Base-by-base conservation (phyloP, 768 basidiomycete genomes). In the Harrya chromipes region DNA sequence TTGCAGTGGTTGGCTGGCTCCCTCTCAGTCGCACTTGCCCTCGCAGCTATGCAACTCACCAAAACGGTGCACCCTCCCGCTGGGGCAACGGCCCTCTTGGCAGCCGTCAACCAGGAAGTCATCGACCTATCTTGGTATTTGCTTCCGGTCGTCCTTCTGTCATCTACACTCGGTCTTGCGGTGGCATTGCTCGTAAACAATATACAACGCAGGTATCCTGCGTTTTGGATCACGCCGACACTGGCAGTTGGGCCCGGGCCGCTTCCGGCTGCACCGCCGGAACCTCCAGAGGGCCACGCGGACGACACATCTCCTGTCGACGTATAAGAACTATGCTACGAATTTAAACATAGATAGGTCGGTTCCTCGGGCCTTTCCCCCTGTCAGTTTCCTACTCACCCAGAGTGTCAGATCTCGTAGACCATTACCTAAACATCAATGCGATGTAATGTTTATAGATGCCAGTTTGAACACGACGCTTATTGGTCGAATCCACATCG, bases 21-120 rank as follows among this genome's bases (percentile, higher is more conserved):
- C 16, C 49, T 82, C 12, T 70, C 77, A 0, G 74, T 72, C 45
- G 74, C 74, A 1, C 54, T 66, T 14, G 46, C 74, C 20, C 59
- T 78, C 33, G 74, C 78, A 16, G 57, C 69, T 20, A 80, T 82
- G 81, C 77, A 80, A 54, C 65, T 81, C 43, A 78, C 78, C 9
- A 61, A 60, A 10, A 82, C 75, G 6, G 73, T 72, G 9, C 80
- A 81, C 57, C 81, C 80, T 3, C 80, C 81, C 19, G 79, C 78
- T 43, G 81, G 80, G 49, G 80, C 78, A n/a, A 80, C 79, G 1
- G 78, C 80, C 19, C 66, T 81, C 29, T 65, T 81, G 10, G 73
- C 78, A 17, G 70, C 74, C 2, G 60, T 76, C 23, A 74, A 72
- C 56, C 51, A 66, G 13, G 68, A 76, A 14, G 61, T 78, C 16